A percentile compares a stretch with the other conserved stretches of the same genome.
These are phyloP conservation scores for Astrothelium subdiscretum DNA, from an alignment of 495 filamentous ascomycete genomes.

Conservation along the genomic window DNA sequence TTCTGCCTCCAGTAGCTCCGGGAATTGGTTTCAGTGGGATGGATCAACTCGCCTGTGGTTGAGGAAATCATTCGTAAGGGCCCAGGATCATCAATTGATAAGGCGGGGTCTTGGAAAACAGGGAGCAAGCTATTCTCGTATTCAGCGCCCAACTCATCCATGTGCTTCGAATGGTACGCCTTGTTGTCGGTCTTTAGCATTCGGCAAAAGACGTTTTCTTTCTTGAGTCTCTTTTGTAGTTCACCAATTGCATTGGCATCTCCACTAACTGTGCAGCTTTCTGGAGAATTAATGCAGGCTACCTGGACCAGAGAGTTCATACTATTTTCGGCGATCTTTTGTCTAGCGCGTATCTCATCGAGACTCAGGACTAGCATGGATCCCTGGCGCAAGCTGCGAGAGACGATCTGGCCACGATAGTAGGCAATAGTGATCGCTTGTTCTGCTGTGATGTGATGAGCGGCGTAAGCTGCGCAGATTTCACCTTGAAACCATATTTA, in stretches of 20 bases:
- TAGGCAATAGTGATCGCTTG: slow-evolving; percentile 35
- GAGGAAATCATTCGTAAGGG: no score
- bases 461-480: slow-evolving; percentile 50
- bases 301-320: background rate
- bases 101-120: background rate
- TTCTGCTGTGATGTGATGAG: slow-evolving; percentile 33
- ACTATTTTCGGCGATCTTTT: background rate
- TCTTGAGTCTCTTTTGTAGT: background rate
- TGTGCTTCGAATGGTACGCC: slow-evolving; percentile 47
- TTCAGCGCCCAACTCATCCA: slow-evolving; percentile 24
- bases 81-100: background rate
- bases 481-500: no score
- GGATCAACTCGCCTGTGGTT: background rate
- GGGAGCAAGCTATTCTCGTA: background rate
- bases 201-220: background rate
- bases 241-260: slow-evolving; percentile 13
- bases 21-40: background rate
- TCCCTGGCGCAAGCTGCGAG: background rate
- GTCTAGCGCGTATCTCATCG: background rate
- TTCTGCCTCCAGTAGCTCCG: slow-evolving; percentile 14
- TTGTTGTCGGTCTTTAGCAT: background rate
- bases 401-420: slow-evolving; percentile 23
- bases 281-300: slow-evolving; percentile 29
- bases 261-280: slow-evolving; percentile 23
- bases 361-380: slow-evolving; percentile 18